Evolutionary conservation across 2,329 filamentous ascomycete species (phyloP).

Genomic region (Claviceps sp.): DNA sequence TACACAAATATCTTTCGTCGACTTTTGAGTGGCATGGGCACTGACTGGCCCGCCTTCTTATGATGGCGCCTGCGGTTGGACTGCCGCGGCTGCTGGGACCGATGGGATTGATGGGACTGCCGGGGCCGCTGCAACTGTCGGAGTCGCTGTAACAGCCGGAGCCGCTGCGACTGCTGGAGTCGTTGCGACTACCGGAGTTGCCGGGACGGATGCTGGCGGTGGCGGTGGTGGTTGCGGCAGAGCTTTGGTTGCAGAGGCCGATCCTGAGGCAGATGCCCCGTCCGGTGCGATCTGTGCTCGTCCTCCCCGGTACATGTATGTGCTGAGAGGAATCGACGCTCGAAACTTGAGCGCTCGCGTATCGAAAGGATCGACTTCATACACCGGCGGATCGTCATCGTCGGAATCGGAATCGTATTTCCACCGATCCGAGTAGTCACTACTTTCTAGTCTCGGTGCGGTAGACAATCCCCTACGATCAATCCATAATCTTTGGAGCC

Average conservation of each 20-base stretch:
- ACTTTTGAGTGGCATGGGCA: neutral
- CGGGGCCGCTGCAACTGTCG: neutral
- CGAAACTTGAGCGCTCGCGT: constrained; percentile 46
- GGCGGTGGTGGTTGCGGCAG: constrained; percentile 6
- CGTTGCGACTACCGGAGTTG: neutral
- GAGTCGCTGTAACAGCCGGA: too few species aligned
- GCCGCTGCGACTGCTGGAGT: neutral
- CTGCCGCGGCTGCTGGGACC: constrained; percentile 9
- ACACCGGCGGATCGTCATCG: constrained; percentile 62
- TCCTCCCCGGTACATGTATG: constrained; percentile 25
- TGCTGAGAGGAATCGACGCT: constrained; percentile 40
- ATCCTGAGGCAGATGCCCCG: constrained; percentile 11
- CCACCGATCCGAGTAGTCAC: constrained; percentile 51
- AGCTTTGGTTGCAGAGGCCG: constrained; percentile 6
- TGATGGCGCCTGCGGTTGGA: constrained; percentile 14
- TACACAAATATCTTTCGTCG: constrained; percentile 10
- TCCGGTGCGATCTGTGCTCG: constrained; percentile 21
- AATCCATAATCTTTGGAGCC: constrained; percentile 74
- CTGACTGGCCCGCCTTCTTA: constrained; percentile 2
- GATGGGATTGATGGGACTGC: neutral
- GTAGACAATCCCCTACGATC: constrained; percentile 60
- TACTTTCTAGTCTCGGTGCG: constrained; percentile 27
- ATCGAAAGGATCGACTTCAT: constrained; percentile 61
- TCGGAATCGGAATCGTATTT: constrained; percentile 83
- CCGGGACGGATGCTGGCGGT: neutral